phyloP scores from a whole-genome alignment of 2,329 filamentous ascomycete species.

The Emericellopsis cladophorae region DNA sequence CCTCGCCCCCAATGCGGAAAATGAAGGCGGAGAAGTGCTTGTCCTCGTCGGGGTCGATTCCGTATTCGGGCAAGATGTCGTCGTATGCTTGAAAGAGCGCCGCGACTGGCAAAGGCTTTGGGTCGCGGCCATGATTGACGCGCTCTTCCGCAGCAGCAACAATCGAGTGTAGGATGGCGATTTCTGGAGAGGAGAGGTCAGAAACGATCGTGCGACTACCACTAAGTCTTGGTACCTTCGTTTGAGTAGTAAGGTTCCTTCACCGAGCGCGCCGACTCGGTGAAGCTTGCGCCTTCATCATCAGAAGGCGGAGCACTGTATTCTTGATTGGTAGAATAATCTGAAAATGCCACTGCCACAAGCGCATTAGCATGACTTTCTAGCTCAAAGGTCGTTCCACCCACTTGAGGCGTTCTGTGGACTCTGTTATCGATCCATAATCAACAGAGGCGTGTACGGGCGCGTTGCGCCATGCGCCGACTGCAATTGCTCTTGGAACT shows the following conservation, averaged over 20 bases:
- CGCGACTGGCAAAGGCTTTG: conserved; percentile 55
- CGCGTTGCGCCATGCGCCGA: too few relatives aligned
- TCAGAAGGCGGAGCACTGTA: conserved; percentile 7
- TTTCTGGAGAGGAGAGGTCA: conserved; percentile 41
- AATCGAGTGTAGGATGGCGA: conserved; percentile 66
- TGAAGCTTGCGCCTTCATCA: conserved; percentile 13
- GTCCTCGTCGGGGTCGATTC: conserved; percentile 60
- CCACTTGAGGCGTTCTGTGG: conserved; percentile 14
- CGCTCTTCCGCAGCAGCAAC: conserved; percentile 58
- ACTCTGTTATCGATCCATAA: conserved; percentile 21
- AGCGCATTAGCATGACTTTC: background rate
- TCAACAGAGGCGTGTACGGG: background rate
- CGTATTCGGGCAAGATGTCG: conserved; percentile 56
- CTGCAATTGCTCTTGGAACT: too few relatives aligned
- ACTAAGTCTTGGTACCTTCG: conserved; percentile 29
- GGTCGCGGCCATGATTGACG: conserved; percentile 40
- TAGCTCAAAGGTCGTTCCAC: background rate
- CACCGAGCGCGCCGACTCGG: conserved; percentile 13
- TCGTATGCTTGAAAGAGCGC: conserved; percentile 77
- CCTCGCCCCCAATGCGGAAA: conserved; percentile 62
- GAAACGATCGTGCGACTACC: background rate
- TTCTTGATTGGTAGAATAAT: background rate
- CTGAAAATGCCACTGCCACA: conserved; percentile 5
- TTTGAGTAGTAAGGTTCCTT: conserved; percentile 43
- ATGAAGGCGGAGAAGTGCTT: conserved; percentile 66